A percentile compares a stretch with the other conserved stretches of the same genome.
These are phyloP conservation scores for Solanum chacoense DNA, from an alignment of 305 asterid species.

Conservation along the genomic window DNA sequence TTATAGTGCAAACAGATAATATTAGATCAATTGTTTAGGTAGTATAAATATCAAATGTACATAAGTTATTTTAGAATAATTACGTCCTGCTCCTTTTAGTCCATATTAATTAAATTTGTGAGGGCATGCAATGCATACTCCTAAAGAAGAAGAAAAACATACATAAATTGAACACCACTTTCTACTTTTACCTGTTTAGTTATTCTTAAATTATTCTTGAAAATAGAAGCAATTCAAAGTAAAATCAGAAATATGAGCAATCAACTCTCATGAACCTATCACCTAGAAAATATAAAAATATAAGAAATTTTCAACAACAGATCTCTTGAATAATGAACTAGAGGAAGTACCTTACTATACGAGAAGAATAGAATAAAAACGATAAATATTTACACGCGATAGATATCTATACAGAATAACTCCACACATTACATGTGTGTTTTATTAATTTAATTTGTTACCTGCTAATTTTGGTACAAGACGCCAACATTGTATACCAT, in stretches of 20 bases:
- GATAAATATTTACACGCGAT: background rate
- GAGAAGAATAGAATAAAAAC: background rate
- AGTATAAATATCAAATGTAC: background rate
- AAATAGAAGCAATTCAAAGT: background rate
- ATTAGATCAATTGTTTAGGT: background rate
- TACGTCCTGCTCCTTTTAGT: background rate
- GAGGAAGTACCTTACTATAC: background rate
- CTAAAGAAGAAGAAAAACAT: background rate
- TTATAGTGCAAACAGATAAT: background rate
- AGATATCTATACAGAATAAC: background rate
- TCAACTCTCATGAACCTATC: background rate
- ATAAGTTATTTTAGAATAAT: background rate
- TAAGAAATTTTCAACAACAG: no score
- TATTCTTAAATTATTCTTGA: background rate
- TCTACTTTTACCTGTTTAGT: background rate
- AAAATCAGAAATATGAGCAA: background rate
- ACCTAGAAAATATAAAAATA: background rate
- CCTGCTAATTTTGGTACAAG: conserved; percentile 83
- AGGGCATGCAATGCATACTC: background rate
- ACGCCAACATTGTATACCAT: conserved; percentile 83
- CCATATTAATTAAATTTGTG: background rate
- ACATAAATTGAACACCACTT: background rate
- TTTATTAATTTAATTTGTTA: background rate
- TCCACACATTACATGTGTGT: background rate
- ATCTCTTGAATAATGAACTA: background rate